Conservation (phyloP, 352 stramenopile species). For the Phytophthora palmivora region DNA sequence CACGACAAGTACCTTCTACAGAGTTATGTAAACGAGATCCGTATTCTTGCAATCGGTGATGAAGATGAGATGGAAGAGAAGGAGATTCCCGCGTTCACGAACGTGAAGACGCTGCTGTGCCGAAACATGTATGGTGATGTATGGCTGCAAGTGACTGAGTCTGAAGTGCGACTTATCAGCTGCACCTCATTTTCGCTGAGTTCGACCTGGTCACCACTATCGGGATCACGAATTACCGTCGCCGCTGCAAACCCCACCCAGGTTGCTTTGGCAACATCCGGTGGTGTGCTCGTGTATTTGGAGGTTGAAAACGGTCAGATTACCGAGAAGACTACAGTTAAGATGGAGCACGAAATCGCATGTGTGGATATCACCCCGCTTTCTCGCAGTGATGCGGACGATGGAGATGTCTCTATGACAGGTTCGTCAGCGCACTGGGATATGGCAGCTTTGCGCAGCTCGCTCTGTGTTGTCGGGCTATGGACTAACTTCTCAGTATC, state of each 20-base stretch:
- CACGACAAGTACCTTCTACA: conserved; percentile 97
- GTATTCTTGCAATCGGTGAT: conserved; percentile 93
- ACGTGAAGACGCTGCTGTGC: conserved; percentile 93
- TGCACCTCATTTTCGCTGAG: conserved; percentile 67
- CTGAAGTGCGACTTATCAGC: conserved; percentile 90
- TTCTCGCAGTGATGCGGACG: conserved; percentile 18
- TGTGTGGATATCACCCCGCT: conserved; percentile 93
- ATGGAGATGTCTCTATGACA: conserved; percentile 74
- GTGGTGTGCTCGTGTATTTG: conserved; percentile 92
- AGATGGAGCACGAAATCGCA: conserved; percentile 95
- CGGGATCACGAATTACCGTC: conserved; percentile 77
- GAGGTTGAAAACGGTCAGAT: conserved; percentile 72
- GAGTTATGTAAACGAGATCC: conserved; percentile 96
- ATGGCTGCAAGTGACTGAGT: conserved; percentile 96
- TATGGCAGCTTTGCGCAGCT: conserved; percentile 50
- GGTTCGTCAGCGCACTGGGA: conserved; percentile 61
- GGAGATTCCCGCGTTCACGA: conserved; percentile 87
- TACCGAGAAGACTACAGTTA: conserved; percentile 62
- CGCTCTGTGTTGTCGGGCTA: conserved; percentile 86
- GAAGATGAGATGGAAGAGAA: conserved; percentile 93
- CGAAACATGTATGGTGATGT: conserved; percentile 90
- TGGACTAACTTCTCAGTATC: conserved; percentile 95
- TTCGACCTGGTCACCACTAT: conserved; percentile 82
- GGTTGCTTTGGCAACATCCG: conserved; percentile 91
- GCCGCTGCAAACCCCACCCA: conserved; percentile 91